Conservation (phyloP, 352 stramenopile species). For the Pythium periplocum region DNA sequence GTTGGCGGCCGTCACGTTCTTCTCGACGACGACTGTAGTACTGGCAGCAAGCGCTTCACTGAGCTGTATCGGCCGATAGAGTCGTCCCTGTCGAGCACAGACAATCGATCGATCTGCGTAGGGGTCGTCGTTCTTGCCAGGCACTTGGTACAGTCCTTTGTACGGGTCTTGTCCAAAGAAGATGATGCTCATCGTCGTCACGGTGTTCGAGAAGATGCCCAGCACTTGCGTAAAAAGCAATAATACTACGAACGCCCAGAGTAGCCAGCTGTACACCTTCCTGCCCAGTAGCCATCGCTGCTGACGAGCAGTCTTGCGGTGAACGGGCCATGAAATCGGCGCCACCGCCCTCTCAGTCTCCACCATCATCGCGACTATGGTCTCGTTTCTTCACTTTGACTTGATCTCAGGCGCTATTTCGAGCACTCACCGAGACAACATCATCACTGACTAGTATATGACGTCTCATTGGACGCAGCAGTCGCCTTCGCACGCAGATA, state of each 20-base stretch:
- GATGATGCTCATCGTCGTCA: background rate
- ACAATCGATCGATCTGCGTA: conserved; percentile 36
- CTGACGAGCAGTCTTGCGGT: no score
- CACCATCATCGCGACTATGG: no score
- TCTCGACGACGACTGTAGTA: conserved; percentile 8
- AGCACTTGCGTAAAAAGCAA: conserved; percentile 25
- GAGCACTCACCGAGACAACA: no score
- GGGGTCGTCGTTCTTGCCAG: conserved; percentile 35
- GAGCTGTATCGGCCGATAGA: conserved; percentile 29
- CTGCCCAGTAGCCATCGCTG: no score
- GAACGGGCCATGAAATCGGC: no score
- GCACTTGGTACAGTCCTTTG: conserved; percentile 13
- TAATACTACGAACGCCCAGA: conserved; percentile 22
- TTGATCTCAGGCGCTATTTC: no score
- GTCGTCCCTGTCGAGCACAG: conserved; percentile 20
- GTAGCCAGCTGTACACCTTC: conserved; percentile 23
- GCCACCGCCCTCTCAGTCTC: no score
- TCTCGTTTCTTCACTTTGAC: no score
- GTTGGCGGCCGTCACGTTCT: background rate
- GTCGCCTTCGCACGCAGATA: no score
- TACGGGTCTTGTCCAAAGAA: conserved; percentile 11
- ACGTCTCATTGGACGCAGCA: no score
- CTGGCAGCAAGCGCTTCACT: conserved; percentile 11
- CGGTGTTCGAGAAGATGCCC: conserved; percentile 12
- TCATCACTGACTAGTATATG: no score